Evolutionary conservation across 768 basidiomycete species (phyloP).

Genomic region (Sporobolomyces roseus): DNA sequence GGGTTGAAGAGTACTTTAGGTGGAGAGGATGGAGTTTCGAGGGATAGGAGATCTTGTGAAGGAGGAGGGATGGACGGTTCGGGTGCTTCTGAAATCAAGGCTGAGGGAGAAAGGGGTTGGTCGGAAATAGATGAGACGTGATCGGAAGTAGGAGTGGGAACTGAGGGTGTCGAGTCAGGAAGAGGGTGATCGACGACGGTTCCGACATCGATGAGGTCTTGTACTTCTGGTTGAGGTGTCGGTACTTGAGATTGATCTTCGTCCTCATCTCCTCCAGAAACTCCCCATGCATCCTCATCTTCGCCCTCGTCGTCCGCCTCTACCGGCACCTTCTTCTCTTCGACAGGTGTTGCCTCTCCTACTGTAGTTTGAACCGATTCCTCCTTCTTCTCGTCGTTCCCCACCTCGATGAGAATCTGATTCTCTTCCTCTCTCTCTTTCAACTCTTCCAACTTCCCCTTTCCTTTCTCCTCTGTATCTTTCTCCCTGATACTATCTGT

Average conservation of each 20-base stretch:
- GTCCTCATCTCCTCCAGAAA: background rate
- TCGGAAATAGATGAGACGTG: no score
- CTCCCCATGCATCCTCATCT: conserved; percentile 31
- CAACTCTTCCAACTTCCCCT: conserved; percentile 5
- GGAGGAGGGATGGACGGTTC: no score
- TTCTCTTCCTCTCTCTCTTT: conserved; percentile 2
- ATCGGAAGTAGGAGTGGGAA: no score
- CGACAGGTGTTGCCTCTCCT: background rate
- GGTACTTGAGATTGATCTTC: no score
- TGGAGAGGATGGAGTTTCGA: background rate
- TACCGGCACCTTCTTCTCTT: background rate
- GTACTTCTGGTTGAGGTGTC: no score
- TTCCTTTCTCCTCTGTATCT: conserved; percentile 5
- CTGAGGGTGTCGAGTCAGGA: no score
- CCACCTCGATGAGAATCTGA: background rate
- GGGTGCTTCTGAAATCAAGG: no score
- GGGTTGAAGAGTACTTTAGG: background rate
- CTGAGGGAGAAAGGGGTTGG: no score
- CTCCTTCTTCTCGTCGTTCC: background rate
- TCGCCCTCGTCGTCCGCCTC: background rate
- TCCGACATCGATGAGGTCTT: no score
- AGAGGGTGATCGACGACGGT: no score
- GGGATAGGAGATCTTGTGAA: no score
- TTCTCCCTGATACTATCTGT: conserved; percentile 13
- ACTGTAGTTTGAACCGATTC: no score